Evolutionary conservation across 225 moss, liverwort and hornwort genomes (phyloP).

Genomic region (Pseudoscleropodium purum): DNA sequence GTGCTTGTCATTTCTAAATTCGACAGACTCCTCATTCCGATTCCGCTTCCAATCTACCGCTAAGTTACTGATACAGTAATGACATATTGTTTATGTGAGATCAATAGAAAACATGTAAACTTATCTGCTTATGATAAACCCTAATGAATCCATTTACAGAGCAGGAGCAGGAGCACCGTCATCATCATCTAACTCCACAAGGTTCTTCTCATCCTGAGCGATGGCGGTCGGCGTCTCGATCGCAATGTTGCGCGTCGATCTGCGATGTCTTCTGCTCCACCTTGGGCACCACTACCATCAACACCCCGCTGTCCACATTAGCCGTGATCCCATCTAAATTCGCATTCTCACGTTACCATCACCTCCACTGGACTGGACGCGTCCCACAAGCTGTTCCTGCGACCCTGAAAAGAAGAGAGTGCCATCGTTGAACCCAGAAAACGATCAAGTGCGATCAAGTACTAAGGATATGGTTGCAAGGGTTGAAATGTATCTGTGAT

Average conservation of each 20-base stretch:
- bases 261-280: not conserved
- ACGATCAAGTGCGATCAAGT: not conserved
- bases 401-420: not conserved
- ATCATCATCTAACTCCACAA: not conserved
- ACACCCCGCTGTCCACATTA: constrained; percentile 24
- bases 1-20: not conserved
- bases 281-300: constrained; percentile 14
- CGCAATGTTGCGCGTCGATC: not conserved
- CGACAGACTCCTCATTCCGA: not conserved
- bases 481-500: no score
- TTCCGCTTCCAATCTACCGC: not conserved
- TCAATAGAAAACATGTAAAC: not conserved
- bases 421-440: not conserved
- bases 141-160: not conserved
- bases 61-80: not conserved
- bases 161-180: not conserved
- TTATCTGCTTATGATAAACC: not conserved
- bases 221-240: not conserved
- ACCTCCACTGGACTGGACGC: not conserved
- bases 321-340: constrained; percentile 2
- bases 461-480: not conserved
- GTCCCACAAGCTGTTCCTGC: not conserved
- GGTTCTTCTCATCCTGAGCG: not conserved
- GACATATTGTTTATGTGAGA: not conserved
- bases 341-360: not conserved